These are phyloP conservation scores for Tubosaeta sp. DNA, from an alignment of 768 basidiomycete genomes.

Conservation along the genomic window DNA sequence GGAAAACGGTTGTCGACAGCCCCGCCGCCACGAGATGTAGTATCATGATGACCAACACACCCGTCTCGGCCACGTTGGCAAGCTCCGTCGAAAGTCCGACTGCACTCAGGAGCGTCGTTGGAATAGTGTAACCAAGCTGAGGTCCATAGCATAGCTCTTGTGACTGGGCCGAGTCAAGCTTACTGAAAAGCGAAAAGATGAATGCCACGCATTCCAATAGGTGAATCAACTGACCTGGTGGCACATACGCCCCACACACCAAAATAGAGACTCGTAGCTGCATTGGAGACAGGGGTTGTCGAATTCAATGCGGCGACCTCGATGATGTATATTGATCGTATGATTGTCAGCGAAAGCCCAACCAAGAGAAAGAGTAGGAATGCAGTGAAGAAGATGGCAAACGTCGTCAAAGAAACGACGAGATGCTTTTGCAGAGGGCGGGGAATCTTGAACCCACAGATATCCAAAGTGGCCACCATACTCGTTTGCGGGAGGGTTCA, in stretches of 20 bases:
- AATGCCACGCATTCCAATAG: background rate
- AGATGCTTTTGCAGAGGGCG: conserved; percentile 45
- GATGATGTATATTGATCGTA: conserved; percentile 63
- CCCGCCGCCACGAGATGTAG: conserved; percentile 66
- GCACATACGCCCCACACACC: conserved; percentile 86
- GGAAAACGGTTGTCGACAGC: conserved; percentile 49
- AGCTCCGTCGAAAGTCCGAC: conserved; percentile 44
- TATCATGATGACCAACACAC: conserved; percentile 52
- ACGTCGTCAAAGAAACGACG: conserved; percentile 43
- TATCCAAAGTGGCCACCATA: conserved; percentile 14
- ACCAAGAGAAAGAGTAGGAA: conserved; percentile 77
- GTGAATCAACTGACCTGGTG: conserved; percentile 34
- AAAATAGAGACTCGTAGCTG: conserved; percentile 61
- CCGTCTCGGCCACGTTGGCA: conserved; percentile 45
- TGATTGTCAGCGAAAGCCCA: conserved; percentile 71
- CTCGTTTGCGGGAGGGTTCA: background rate
- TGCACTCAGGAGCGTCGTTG: conserved; percentile 37
- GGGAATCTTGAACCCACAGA: conserved; percentile 18
- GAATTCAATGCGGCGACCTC: conserved; percentile 34
- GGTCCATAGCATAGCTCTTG: conserved; percentile 55
- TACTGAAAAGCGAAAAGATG: conserved; percentile 2
- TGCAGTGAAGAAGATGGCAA: conserved; percentile 48
- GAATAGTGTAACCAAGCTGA: conserved; percentile 65
- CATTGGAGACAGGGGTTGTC: conserved; percentile 39
- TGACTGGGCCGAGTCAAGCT: background rate